phyloP scores from a whole-genome alignment of 306 rosid species.

The Cucurbita pepo region DNA sequence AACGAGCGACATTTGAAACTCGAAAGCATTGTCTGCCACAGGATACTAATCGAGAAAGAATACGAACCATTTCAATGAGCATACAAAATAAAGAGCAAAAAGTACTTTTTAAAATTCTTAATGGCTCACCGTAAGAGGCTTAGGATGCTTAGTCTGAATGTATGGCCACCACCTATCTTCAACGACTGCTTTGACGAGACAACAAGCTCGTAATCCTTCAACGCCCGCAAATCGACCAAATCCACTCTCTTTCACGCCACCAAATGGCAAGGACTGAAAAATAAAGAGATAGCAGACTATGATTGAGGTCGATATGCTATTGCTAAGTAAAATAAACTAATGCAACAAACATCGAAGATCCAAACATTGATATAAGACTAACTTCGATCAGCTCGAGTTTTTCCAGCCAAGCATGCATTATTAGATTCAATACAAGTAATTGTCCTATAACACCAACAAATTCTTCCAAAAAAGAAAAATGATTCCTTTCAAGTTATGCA shows the following conservation, averaged over 20 bases:
- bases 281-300: background rate
- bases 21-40: conserved; percentile 65
- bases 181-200: conserved; percentile 82
- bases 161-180: conserved; percentile 97
- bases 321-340: background rate
- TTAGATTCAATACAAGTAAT: background rate
- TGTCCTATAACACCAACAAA: background rate
- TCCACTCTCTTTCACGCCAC: conserved; percentile 88
- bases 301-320: background rate
- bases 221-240: conserved; percentile 90
- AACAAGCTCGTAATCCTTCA: conserved; percentile 93
- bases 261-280: conserved; percentile 92
- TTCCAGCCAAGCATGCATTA: background rate
- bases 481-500: background rate
- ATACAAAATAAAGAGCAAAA: background rate
- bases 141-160: conserved; percentile 65
- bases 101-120: background rate
- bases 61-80: background rate
- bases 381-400: background rate
- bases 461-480: background rate
- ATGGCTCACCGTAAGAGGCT: conserved; percentile 68
- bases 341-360: background rate
- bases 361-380: background rate
- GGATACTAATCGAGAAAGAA: conserved; percentile 43
- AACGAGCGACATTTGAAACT: conserved; percentile 72